Evolutionary conservation across 768 basidiomycete genomes (phyloP), one percentile per base, ranked within the genome.

Genomic region (Tricholoma saponaceum): DNA sequence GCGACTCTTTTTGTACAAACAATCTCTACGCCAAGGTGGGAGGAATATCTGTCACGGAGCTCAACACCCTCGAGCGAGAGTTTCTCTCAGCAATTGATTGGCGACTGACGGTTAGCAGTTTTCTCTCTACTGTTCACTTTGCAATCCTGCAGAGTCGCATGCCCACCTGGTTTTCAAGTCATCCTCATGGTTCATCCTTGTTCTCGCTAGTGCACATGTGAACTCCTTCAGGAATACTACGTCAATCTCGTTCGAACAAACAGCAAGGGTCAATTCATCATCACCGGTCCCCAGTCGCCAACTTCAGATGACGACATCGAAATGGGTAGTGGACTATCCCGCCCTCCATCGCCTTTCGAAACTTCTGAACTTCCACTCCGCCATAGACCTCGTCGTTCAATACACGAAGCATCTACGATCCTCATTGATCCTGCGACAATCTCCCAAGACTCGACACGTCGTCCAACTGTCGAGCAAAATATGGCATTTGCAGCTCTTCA

Each of bases 1-100:
- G 92, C 72, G 97, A 99, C 75, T 84, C 86, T 18, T 98, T 98
- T 72, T 96, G 92, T 75, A 93, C 92, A 50, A 98, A 98, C 71
- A 84, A 82, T 56, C 85, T 95, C 67, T 98, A 98, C 74, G 93
- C 97, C 62, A 90, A 89, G 73, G 95, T 99, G 30, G 97, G 97
- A 65, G 97, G 97, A 56, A 93, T 98, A 69, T 86, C 90, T 61
- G 80, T 94, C 51, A 79, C 82, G 58, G 96, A 99, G 75, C 84
- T 98, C 72, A 96, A 98, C 76, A 78, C 91, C 66, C 84, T 99
- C 60, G 97, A 99, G 76, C 81, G 92, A 70, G 96, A 98, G 72
- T 95, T 99, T 71, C 83, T 98, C 52, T 79, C 79, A 56, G 86
- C 87, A 68, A 94, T 97, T 57, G 93, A 97, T 67, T 99, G 97